These are phyloP conservation scores for Sanguinoderma infundibulare DNA, from an alignment of 1,284 basidiomycete species.

Conservation along the genomic window DNA sequence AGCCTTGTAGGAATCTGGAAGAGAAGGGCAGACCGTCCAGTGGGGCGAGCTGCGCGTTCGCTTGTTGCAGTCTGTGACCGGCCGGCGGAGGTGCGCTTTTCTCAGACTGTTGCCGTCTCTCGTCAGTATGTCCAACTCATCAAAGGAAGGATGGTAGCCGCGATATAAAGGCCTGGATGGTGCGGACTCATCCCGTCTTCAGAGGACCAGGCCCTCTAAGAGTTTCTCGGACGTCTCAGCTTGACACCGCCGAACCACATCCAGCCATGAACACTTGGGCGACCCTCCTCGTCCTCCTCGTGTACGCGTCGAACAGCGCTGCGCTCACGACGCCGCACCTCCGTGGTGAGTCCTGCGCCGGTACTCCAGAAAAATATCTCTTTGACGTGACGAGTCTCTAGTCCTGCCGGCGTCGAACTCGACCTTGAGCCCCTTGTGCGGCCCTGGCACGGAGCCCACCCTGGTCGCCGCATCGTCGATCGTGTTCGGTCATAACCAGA, in stretches of 20 bases:
- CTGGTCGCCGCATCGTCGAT: neutral
- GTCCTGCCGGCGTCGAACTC: conserved; percentile 17
- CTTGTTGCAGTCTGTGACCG: too few species aligned
- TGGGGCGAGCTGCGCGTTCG: too few species aligned
- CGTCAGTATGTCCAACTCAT: neutral
- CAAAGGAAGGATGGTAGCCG: neutral
- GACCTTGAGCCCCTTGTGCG: conserved; percentile 7
- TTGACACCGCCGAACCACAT: neutral
- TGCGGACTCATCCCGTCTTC: neutral
- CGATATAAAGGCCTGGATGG: neutral
- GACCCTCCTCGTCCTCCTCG: conserved; percentile 16
- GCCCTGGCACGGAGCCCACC: conserved; percentile 3
- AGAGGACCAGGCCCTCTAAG: neutral
- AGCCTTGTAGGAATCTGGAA: too few species aligned
- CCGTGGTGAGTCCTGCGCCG: conserved; percentile 8
- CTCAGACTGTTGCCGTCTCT: too few species aligned
- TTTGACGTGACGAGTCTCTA: neutral
- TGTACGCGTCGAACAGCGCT: conserved; percentile 4
- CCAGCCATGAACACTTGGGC: conserved; percentile 15
- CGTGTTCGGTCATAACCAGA: neutral
- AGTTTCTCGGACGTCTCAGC: conserved; percentile 1
- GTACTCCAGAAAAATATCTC: neutral
- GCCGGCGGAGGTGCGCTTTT: too few species aligned
- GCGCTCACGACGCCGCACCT: conserved; percentile 21
- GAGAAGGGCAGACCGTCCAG: too few species aligned